Base-by-base conservation (phyloP, 129 eudicot genomes). In the Flaveria sonorensis region DNA sequence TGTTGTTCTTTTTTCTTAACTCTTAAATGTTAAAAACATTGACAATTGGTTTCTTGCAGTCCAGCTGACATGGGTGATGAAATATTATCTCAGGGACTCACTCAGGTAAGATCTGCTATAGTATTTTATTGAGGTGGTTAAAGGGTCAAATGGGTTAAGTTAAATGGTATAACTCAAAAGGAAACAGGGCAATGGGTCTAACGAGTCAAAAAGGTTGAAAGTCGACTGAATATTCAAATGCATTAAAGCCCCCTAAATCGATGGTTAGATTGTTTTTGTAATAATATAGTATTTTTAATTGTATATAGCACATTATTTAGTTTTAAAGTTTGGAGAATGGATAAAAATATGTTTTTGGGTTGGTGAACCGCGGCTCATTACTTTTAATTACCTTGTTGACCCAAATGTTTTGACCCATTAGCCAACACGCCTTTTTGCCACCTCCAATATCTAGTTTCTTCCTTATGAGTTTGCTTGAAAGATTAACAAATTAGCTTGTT, bases 1-100 rank as follows among this genome's bases (percentile, higher is more conserved):
- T 5, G 4, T 64, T 45, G 6, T 52, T 11, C 19, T 18, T 61
- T 14, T 77, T 18, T 74, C 42, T 69, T 62, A 75, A 20, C 69
- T 60, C 57, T 15, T 6, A 13, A 24, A 62, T 60, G 30, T 24
- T 28, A 16, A 19, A 62, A 53, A 77, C 21, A 70, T n/a, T 51
- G 40, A 14, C 40, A 63, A 55, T 75, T 83, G 6, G 71, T 81
- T 43, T 24, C 72, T 19, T 88, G 85, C 74, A 95, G 99, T 66
- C 99, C 99, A 47, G 96, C 91, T 82, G 99, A 95, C 78, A 88
- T 91, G 96, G 71, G 71, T 72, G 97, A 95, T 79, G 94, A 87
- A 74, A 91, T 95, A 59, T 85, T 92, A 68, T 89, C 99, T 77
- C 99, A 91, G 79, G 99, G 99, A 64, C 92, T 91, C 68, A 86